Evolutionary conservation across 2,329 filamentous ascomycete genomes (phyloP).

Genomic region (Exophiala sideris): DNA sequence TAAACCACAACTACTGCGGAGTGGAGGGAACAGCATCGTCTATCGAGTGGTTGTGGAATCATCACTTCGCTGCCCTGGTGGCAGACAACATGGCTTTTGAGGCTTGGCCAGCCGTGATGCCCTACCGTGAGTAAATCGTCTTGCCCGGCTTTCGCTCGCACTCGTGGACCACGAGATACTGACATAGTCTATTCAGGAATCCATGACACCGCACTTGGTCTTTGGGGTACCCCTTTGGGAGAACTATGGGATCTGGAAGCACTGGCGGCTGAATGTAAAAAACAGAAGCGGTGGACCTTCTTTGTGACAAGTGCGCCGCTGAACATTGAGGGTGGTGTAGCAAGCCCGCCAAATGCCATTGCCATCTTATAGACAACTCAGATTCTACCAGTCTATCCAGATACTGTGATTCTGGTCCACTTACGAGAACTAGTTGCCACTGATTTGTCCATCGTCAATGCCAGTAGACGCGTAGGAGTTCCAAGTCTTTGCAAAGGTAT

Average conservation of each 20-base stretch:
- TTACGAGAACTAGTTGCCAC: too few species aligned
- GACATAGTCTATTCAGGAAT: slow-evolving; percentile 11
- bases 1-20: too few species aligned
- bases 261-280: slow-evolving; percentile 35
- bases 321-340: too few species aligned
- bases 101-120: slow-evolving; percentile 51
- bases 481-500: too few species aligned
- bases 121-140: slow-evolving; percentile 9
- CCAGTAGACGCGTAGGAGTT: too few species aligned
- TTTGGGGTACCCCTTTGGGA: slow-evolving; percentile 29
- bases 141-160: slow-evolving; percentile 1
- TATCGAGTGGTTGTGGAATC: slow-evolving; percentile 65
- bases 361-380: too few species aligned
- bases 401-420: too few species aligned
- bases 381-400: too few species aligned
- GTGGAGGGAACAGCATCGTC: slow-evolving; percentile 50
- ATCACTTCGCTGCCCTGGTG: slow-evolving; percentile 63
- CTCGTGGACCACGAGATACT: neutral
- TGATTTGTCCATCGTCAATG: too few species aligned
- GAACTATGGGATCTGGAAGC: slow-evolving; percentile 37
- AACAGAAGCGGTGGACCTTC: slow-evolving; percentile 37
- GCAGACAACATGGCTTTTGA: slow-evolving; percentile 65
- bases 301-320: too few species aligned
- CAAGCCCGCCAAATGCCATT: too few species aligned
- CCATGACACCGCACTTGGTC: slow-evolving; percentile 26